These are phyloP conservation scores for Buxus sempervirens DNA, from an alignment of 164 flowering plant genomes.

Conservation along the genomic window DNA sequence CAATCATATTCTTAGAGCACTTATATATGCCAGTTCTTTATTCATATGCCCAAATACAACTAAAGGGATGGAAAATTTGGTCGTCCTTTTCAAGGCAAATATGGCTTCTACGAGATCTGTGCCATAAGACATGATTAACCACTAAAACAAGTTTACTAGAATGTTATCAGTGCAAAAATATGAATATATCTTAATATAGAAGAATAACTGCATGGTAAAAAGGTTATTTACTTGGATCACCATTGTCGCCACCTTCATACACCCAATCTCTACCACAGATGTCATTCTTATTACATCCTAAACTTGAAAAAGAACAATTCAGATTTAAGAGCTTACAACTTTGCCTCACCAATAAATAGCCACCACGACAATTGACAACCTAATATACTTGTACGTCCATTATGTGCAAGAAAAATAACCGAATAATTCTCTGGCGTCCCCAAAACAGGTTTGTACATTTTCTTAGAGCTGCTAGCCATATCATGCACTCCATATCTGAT, in stretches of 20 bases:
- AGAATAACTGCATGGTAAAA: background rate
- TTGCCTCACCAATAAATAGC: constrained; percentile 1
- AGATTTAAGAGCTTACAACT: background rate
- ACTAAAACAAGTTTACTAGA: too few species aligned
- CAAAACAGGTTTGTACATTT: constrained; percentile 54
- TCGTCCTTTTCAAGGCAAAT: constrained; percentile 46
- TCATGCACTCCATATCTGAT: constrained; percentile 65
- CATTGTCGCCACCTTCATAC: constrained; percentile 72
- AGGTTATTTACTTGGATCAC: constrained; percentile 53
- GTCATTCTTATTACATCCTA: constrained; percentile 66
- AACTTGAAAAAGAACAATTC: constrained; percentile 41
- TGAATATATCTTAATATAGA: constrained; percentile 1
- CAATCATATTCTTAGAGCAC: constrained; percentile 72
- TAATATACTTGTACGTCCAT: constrained; percentile 76
- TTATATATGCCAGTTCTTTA: constrained; percentile 59
- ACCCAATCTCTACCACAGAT: constrained; percentile 88
- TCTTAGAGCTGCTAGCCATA: constrained; percentile 71
- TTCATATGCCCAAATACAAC: constrained; percentile 97
- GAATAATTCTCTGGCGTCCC: constrained; percentile 66
- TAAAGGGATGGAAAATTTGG: constrained; percentile 42
- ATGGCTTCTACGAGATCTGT: constrained; percentile 79
- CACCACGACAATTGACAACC: constrained; percentile 2
- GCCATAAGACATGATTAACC: constrained; percentile 16
- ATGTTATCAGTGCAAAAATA: background rate
- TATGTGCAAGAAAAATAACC: constrained; percentile 83